phyloP scores from a whole-genome alignment of 2,329 filamentous ascomycete species.

The Penicillium sp. region DNA sequence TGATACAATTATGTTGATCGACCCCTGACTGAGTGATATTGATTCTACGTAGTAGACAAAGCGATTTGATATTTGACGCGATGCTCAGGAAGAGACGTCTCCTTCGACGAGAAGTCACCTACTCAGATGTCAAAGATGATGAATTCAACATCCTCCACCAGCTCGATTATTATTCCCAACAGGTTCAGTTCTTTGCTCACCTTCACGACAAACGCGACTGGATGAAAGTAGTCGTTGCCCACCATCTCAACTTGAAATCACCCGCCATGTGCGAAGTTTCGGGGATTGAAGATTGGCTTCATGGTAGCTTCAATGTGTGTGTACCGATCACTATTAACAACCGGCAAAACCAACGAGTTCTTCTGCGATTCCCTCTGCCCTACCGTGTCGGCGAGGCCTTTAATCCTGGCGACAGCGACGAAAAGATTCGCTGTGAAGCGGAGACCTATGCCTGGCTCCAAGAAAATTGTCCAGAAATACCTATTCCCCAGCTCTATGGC shows the following conservation, averaged over 20 bases:
- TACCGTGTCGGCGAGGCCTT: background rate
- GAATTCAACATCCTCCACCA: background rate
- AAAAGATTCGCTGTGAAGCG: background rate
- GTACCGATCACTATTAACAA: background rate
- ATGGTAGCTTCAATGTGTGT: background rate
- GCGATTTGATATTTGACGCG: too few relatives aligned
- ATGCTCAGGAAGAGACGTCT: too few relatives aligned
- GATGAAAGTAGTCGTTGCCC: background rate
- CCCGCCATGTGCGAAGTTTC: background rate
- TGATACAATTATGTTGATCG: too few relatives aligned
- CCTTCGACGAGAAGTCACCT: too few relatives aligned
- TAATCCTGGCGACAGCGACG: background rate
- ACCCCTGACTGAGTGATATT: too few relatives aligned
- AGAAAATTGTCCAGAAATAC: background rate
- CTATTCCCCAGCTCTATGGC: too few relatives aligned
- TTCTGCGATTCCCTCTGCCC: background rate
- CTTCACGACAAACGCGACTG: background rate
- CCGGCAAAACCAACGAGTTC: background rate
- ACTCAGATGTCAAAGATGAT: too few relatives aligned
- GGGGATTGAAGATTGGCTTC: background rate
- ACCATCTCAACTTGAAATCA: background rate
- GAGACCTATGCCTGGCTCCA: background rate
- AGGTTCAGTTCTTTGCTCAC: background rate
- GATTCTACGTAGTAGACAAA: too few relatives aligned
- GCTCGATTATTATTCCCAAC: background rate